phyloP scores from a whole-genome alignment of 2,329 filamentous ascomycete species.

The Diplocarpon rosae region DNA sequence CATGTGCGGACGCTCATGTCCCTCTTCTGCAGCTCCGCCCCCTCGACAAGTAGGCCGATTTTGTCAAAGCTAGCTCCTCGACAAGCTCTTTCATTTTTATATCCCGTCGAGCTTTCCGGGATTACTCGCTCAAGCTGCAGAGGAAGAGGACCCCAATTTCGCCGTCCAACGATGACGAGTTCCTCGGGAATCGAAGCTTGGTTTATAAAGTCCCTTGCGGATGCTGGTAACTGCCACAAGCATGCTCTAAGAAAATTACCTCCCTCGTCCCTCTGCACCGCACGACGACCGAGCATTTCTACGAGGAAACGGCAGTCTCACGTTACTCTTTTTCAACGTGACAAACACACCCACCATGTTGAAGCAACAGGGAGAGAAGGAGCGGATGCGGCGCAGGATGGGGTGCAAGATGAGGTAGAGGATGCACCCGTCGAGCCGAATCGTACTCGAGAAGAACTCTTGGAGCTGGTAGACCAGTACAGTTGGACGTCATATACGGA shows the following conservation, averaged over 20 bases:
- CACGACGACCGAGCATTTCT: conserved; percentile 11
- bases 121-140: conserved; percentile 3
- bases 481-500: conserved; percentile 39
- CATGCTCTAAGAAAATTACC: conserved; percentile 14
- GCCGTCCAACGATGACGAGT: conserved; percentile 7
- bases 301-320: conserved; percentile 2
- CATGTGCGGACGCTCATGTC: conserved; percentile 55
- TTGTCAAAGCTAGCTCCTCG: conserved; percentile 34
- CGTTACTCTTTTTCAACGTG: conserved; percentile 8
- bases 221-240: conserved; percentile 22
- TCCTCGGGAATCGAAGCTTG: conserved; percentile 24
- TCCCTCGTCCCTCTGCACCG: conserved; percentile 14
- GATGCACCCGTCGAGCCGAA: conserved; percentile 8
- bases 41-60: conserved; percentile 35
- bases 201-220: conserved; percentile 26
- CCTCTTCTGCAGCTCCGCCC: conserved; percentile 43
- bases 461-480: conserved; percentile 41
- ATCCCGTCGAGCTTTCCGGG: conserved; percentile 15
- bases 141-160: not conserved
- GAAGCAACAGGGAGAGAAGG: conserved; percentile 1
- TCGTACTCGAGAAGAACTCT: conserved; percentile 35
- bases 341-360: conserved; percentile 9
- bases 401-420: not conserved
- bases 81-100: conserved; percentile 25
- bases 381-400: not conserved